Evolutionary conservation across 257 asterid species (phyloP).

Genomic region (Avicennia marina): DNA sequence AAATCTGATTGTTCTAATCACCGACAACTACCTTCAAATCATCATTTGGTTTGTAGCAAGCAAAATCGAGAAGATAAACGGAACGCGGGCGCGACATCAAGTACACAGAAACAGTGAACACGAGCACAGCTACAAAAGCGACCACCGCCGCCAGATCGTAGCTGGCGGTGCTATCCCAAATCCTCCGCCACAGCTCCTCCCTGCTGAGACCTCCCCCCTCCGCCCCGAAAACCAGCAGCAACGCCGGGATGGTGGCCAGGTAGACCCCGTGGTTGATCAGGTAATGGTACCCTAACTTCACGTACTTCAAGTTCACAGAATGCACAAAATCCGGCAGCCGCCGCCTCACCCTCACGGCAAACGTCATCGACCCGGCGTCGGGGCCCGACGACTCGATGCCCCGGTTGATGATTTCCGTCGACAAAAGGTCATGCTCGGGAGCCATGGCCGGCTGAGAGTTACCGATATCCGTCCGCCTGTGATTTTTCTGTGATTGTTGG

Average conservation of each 20-base stretch:
- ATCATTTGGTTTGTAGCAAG: slow-evolving; percentile 76
- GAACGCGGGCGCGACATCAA: slow-evolving; percentile 71
- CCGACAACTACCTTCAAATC: slow-evolving; percentile 86
- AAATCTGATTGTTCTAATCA: no score
- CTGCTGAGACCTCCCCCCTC: slow-evolving; percentile 69
- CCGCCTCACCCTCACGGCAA: slow-evolving; percentile 73
- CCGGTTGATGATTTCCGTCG: slow-evolving; percentile 79
- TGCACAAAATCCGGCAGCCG: slow-evolving; percentile 75
- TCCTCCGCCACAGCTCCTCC: slow-evolving; percentile 70
- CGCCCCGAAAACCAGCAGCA: slow-evolving; percentile 64
- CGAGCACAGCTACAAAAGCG: slow-evolving; percentile 49
- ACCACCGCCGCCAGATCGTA: slow-evolving; percentile 62
- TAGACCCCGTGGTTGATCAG: slow-evolving; percentile 65
- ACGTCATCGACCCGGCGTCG: slow-evolving; percentile 63
- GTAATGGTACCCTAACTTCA: slow-evolving; percentile 79
- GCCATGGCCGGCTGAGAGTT: no score
- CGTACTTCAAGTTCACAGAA: slow-evolving; percentile 85
- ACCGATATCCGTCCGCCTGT: no score
- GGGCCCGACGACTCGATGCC: no score
- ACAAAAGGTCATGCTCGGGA: slow-evolving; percentile 63
- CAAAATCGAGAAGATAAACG: slow-evolving; percentile 73
- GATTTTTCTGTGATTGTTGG: no score
- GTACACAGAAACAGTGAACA: slow-evolving; percentile 56
- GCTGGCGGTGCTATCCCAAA: slow-evolving; percentile 62
- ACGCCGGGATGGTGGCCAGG: slow-evolving; percentile 60